phyloP scores from a whole-genome alignment of 129 eudicot genomes.

The Mikania micrantha region DNA sequence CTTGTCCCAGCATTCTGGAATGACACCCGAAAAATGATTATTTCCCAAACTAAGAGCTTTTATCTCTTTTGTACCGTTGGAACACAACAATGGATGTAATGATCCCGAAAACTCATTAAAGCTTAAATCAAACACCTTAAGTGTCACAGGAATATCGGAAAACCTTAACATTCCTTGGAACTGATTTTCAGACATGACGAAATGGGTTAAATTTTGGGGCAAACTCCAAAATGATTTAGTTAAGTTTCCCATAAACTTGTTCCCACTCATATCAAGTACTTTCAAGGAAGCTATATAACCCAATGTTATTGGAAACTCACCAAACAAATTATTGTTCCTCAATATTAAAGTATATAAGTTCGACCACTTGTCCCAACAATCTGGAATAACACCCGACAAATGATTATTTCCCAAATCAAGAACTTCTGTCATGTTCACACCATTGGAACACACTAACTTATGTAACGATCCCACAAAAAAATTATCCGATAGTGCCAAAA shows the following conservation, averaged over 20 bases:
- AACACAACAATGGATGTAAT: background rate
- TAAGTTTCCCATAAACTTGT: background rate
- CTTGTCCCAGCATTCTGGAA: background rate
- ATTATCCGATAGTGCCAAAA: constrained; percentile 10
- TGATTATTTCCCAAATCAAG: constrained; percentile 30
- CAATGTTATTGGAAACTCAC: background rate
- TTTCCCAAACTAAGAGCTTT: background rate
- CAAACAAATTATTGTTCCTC: background rate
- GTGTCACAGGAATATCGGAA: background rate
- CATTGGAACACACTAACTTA: constrained; percentile 21
- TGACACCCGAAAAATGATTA: background rate
- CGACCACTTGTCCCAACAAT: constrained; percentile 10
- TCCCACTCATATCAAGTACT: background rate
- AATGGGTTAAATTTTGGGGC: background rate
- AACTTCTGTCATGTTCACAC: background rate
- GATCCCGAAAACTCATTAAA: background rate
- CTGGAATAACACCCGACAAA: constrained; percentile 24
- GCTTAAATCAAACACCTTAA: background rate
- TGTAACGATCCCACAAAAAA: constrained; percentile 19
- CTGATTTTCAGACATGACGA: background rate
- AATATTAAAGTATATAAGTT: no score
- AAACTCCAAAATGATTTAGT: background rate
- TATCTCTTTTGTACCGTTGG: background rate
- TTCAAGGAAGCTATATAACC: background rate
- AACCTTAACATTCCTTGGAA: background rate